These are phyloP conservation scores for Capsicum pubescens DNA, from an alignment of 257 asterid genomes.

Conservation along the genomic window DNA sequence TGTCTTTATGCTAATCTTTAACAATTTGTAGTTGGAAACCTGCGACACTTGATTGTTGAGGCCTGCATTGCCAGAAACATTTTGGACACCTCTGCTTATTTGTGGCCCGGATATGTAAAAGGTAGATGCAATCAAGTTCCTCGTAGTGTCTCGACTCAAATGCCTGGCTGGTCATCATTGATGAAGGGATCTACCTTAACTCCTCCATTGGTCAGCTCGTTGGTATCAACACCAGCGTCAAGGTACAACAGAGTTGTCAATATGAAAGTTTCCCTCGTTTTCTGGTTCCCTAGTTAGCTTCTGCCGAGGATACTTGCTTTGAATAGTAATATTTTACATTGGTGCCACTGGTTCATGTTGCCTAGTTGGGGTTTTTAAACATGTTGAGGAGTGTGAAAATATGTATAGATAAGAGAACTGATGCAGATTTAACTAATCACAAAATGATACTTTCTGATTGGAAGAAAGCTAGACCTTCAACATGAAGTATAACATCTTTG, in stretches of 20 bases:
- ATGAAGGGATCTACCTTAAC: slow-evolving; percentile 83
- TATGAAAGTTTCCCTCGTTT: slow-evolving; percentile 28
- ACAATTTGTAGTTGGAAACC: slow-evolving; percentile 70
- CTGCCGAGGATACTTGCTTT: not conserved
- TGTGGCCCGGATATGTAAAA: slow-evolving; percentile 97
- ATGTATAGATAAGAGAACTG: slow-evolving; percentile 11
- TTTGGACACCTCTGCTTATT: slow-evolving; percentile 88
- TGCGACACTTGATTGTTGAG: slow-evolving; percentile 90
- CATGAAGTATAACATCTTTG: slow-evolving; percentile 7
- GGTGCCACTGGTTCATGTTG: slow-evolving; percentile 4
- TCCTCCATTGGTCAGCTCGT: slow-evolving; percentile 71
- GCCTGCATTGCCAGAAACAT: slow-evolving; percentile 95
- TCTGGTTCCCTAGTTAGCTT: not conserved
- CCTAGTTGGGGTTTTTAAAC: slow-evolving; percentile 10
- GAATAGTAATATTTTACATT: not conserved
- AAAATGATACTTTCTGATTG: not conserved
- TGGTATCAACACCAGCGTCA: slow-evolving; percentile 92
- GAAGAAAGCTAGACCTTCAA: slow-evolving; percentile 14
- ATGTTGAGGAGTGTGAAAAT: slow-evolving; percentile 4
- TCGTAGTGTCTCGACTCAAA: slow-evolving; percentile 71
- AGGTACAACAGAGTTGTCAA: slow-evolving; percentile 59
- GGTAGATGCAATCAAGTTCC: slow-evolving; percentile 82
- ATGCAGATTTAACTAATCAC: slow-evolving; percentile 14
- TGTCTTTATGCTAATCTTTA: slow-evolving; percentile 42
- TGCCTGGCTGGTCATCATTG: slow-evolving; percentile 89